phyloP scores from a whole-genome alignment of 345 rosid species.

The Anastatica hierochuntica region DNA sequence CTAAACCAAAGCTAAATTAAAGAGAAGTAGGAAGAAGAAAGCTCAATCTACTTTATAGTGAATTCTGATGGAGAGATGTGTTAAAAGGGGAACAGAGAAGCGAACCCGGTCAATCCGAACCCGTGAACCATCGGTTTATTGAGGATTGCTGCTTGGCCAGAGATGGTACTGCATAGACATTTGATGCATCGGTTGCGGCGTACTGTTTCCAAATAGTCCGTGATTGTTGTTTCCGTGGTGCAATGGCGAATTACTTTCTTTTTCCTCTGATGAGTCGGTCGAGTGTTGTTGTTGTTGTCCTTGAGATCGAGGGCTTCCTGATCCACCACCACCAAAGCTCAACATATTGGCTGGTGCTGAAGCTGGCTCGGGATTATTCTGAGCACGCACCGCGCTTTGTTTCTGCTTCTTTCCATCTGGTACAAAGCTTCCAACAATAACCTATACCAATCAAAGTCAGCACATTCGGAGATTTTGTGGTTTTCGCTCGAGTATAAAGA shows the following conservation, averaged over 20 bases:
- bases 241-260: conserved; percentile 33
- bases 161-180: conserved; percentile 23
- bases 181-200: conserved; percentile 18
- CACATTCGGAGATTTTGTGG: not conserved
- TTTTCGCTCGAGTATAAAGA: not conserved
- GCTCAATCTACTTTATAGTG: conserved; percentile 25
- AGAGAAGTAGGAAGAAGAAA: conserved; percentile 2
- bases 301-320: conserved; percentile 60
- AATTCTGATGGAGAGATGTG: conserved; percentile 11
- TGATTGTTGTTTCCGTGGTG: conserved; percentile 16
- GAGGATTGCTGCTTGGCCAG: conserved; percentile 20
- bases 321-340: conserved; percentile 41
- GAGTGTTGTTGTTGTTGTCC: conserved; percentile 48
- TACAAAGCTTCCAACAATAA: conserved; percentile 85
- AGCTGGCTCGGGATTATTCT: conserved; percentile 41
- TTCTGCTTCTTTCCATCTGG: conserved; percentile 52
- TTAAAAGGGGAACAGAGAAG: conserved; percentile 10
- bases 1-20: conserved; percentile 20
- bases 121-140: conserved; percentile 1
- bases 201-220: conserved; percentile 18
- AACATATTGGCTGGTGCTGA: conserved; percentile 46
- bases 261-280: conserved; percentile 77
- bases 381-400: conserved; percentile 10
- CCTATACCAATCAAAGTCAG: conserved; percentile 31
- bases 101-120: not conserved